Percentiles rank a stretch among this genome's conserved stretches.
phyloP scores from a whole-genome alignment of 768 basidiomycete species.

The Clitopilus passeckerianus region DNA sequence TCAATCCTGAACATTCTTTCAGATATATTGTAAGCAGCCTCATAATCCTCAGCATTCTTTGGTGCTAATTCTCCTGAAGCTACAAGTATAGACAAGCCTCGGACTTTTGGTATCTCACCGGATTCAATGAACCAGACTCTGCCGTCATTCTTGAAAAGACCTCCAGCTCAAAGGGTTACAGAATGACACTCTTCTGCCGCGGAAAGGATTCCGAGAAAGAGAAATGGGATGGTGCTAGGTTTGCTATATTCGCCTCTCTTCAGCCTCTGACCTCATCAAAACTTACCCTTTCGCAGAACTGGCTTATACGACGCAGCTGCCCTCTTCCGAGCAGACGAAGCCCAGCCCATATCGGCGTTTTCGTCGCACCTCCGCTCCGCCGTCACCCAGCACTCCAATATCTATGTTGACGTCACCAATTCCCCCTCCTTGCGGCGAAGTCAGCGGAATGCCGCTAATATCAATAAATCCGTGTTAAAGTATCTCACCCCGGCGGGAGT shows the following conservation, averaged over 20 bases:
- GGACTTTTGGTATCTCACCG: constrained; percentile 95
- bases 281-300: constrained; percentile 37
- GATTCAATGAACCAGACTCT: constrained; percentile 91
- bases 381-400: constrained; percentile 39
- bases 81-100: constrained; percentile 94
- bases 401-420: constrained; percentile 47
- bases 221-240: constrained; percentile 90
- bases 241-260: neutral
- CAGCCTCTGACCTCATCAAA: neutral
- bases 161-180: constrained; percentile 70
- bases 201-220: constrained; percentile 74
- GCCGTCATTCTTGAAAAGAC: constrained; percentile 80
- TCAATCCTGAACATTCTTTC: constrained; percentile 7
- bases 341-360: constrained; percentile 50
- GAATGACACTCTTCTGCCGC: constrained; percentile 79
- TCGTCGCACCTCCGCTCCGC: constrained; percentile 53
- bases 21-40: constrained; percentile 71
- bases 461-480: constrained; percentile 52
- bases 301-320: constrained; percentile 56
- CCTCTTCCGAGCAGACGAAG: constrained; percentile 79
- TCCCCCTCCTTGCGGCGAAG: constrained; percentile 27
- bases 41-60: neutral
- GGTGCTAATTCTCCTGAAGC: constrained; percentile 33
- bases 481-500: constrained; percentile 30
- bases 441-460: constrained; percentile 19